These are phyloP conservation scores for Amanita exitialis DNA, from an alignment of 768 basidiomycete genomes.

Conservation along the genomic window DNA sequence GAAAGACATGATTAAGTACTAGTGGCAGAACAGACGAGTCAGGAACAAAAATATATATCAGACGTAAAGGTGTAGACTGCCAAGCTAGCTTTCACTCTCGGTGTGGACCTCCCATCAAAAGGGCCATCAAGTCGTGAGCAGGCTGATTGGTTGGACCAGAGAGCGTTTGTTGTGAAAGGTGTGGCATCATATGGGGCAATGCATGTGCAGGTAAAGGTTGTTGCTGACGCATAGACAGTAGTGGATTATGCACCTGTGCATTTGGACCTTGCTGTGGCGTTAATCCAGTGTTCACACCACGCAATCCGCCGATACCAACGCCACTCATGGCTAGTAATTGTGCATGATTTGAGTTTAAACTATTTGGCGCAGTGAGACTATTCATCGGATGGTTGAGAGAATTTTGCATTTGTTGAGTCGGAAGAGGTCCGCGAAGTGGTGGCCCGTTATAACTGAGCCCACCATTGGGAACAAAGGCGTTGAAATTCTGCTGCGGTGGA, in stretches of 20 bases:
- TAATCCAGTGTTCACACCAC: constrained; percentile 39
- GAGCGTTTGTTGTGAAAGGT: constrained; percentile 53
- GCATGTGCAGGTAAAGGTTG: constrained; percentile 50
- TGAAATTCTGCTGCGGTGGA: constrained; percentile 38
- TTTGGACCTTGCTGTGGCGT: constrained; percentile 35
- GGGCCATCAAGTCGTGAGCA: constrained; percentile 71
- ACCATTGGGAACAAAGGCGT: constrained; percentile 37
- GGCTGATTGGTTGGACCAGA: constrained; percentile 41
- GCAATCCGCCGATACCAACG: constrained; percentile 30
- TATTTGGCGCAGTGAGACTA: constrained; percentile 41
- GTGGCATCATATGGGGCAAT: constrained; percentile 36
- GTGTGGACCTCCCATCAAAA: constrained; percentile 67
- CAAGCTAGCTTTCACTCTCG: constrained; percentile 39
- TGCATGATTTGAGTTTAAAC: constrained; percentile 39
- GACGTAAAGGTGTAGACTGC: constrained; percentile 2
- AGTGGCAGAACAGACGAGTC: background rate
- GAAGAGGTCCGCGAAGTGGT: constrained; percentile 44
- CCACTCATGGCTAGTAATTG: constrained; percentile 42
- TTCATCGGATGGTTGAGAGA: constrained; percentile 36
- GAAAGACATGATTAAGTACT: constrained; percentile 4
- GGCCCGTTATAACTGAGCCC: constrained; percentile 34
- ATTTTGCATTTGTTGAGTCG: constrained; percentile 40
- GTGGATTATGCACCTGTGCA: constrained; percentile 30
- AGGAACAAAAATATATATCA: constrained; percentile 8
- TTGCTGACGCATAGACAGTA: constrained; percentile 38